Conservation (phyloP, 1,284 basidiomycete species). For the Gymnopus androsaceus region DNA sequence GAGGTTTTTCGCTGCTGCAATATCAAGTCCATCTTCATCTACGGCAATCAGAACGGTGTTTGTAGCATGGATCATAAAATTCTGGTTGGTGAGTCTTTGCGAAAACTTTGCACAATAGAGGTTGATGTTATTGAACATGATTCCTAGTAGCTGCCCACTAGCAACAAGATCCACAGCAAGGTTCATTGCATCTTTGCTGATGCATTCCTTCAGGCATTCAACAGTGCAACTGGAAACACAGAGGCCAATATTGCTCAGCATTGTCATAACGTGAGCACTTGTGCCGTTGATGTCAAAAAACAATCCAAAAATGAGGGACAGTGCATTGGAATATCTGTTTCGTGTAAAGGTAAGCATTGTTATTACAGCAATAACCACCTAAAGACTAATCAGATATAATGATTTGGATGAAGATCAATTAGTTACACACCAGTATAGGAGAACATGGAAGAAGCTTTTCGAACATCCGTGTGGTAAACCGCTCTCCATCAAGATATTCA, state of each 20-base stretch:
- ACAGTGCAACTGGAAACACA: too few relatives aligned
- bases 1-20: too few relatives aligned
- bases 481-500: too few relatives aligned
- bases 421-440: too few relatives aligned
- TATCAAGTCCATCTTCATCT: too few relatives aligned
- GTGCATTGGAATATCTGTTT: too few relatives aligned
- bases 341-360: constrained; percentile 47
- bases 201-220: background rate
- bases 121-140: constrained; percentile 24
- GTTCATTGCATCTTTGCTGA: constrained; percentile 18
- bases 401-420: constrained; percentile 37
- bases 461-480: too few relatives aligned
- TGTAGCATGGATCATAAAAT: constrained; percentile 20
- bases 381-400: constrained; percentile 24
- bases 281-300: constrained; percentile 42
- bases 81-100: constrained; percentile 21
- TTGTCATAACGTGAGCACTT: too few relatives aligned
- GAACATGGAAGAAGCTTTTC: too few relatives aligned
- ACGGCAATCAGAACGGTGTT: too few relatives aligned
- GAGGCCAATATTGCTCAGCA: too few relatives aligned
- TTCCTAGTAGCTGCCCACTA: constrained; percentile 7
- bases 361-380: too few relatives aligned
- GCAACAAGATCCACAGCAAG: constrained; percentile 16
- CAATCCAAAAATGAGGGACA: constrained; percentile 22
- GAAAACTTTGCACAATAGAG: constrained; percentile 19